phyloP scores from a whole-genome alignment of 371 early-diverging fungal species.

The Mucor indicus region DNA sequence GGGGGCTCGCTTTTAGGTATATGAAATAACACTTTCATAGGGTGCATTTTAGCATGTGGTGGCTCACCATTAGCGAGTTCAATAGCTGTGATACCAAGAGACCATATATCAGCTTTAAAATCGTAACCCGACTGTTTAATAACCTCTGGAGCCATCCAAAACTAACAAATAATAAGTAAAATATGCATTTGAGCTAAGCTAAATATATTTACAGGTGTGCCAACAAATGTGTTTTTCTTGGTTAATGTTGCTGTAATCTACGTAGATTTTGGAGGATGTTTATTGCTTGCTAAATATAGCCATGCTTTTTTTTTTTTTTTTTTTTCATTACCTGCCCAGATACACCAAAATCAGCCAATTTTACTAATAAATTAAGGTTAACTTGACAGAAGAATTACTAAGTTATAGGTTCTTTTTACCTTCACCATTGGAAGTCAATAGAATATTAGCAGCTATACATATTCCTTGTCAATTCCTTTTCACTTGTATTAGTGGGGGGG shows the following conservation, averaged over 20 bases:
- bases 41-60: slow-evolving; percentile 90
- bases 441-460: slow-evolving; percentile 79
- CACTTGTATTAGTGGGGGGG: too few relatives aligned
- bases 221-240: slow-evolving; percentile 97
- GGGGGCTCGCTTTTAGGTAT: slow-evolving; percentile 94
- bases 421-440: slow-evolving; percentile 74
- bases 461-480: too few relatives aligned
- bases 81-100: slow-evolving; percentile 96
- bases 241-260: slow-evolving; percentile 90
- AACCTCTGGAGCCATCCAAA: slow-evolving; percentile 99
- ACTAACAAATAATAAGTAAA: too few relatives aligned
- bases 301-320: too few relatives aligned
- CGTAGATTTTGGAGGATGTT: too few relatives aligned
- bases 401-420: too few relatives aligned
- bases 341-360: slow-evolving; percentile 98
- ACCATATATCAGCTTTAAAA: slow-evolving; percentile 98
- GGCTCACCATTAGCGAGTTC: slow-evolving; percentile 94
- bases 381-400: too few relatives aligned
- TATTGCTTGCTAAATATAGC: too few relatives aligned
- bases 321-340: too few relatives aligned
- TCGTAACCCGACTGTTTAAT: slow-evolving; percentile 95
- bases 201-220: too few relatives aligned
- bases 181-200: too few relatives aligned
- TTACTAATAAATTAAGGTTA: too few relatives aligned
- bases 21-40: slow-evolving; percentile 90